Conservation (phyloP, 2,329 filamentous ascomycete species). For the Drechmeria coniospora region DNA sequence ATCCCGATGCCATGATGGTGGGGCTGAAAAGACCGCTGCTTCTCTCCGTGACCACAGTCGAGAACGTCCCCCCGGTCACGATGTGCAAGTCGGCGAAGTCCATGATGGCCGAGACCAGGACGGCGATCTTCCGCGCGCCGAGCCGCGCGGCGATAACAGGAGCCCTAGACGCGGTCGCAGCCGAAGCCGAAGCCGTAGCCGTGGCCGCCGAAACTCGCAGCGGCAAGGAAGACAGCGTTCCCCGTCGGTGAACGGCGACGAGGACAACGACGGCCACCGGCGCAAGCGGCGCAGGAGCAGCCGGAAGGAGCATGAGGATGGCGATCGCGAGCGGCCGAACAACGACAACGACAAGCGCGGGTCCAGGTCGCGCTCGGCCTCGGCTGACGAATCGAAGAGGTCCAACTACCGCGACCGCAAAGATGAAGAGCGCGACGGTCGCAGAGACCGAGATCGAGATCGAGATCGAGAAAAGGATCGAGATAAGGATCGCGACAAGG, state of each 20-base stretch:
- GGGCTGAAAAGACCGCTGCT: slow-evolving; percentile 18
- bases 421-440: slow-evolving; percentile 33
- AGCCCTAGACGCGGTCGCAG: slow-evolving; percentile 11
- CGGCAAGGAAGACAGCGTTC: slow-evolving; percentile 42
- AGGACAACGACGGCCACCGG: slow-evolving; percentile 28
- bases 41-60: slow-evolving; percentile 19
- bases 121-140: slow-evolving; percentile 15
- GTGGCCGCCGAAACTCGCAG: slow-evolving; percentile 29
- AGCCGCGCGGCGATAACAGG: slow-evolving; percentile 18
- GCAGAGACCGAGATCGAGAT: too few species aligned
- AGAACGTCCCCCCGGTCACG: slow-evolving; percentile 14
- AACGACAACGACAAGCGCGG: slow-evolving; percentile 25
- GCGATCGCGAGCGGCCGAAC: too few species aligned
- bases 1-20: slow-evolving; percentile 14
- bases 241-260: slow-evolving; percentile 30
- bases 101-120: background rate
- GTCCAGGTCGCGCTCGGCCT: slow-evolving; percentile 49
- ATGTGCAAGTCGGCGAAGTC: slow-evolving; percentile 7
- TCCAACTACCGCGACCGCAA: slow-evolving; percentile 46
- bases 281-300: slow-evolving; percentile 34
- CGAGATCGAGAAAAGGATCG: slow-evolving; percentile 30
- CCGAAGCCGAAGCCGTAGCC: slow-evolving; percentile 16
- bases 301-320: slow-evolving; percentile 27
- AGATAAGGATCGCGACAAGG: slow-evolving; percentile 28
- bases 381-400: slow-evolving; percentile 41